Evolutionary conservation across 1,284 basidiomycete genomes (phyloP), one percentile per base, ranked within the genome.

Genomic region (Meira nashicola): DNA sequence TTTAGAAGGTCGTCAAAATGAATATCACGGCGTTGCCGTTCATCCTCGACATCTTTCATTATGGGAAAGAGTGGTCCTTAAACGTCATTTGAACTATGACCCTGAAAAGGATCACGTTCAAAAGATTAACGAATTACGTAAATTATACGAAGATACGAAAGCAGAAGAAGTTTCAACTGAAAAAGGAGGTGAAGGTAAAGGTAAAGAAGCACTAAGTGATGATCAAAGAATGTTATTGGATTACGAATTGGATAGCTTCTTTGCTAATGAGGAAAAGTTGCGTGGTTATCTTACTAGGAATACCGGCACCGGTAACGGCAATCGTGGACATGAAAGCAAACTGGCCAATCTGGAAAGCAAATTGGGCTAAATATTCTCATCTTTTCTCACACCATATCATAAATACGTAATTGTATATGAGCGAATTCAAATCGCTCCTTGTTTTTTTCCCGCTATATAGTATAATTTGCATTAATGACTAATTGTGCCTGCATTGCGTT

Each of bases 21-120:
- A 82, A 47, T 83, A 84, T 78, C 82, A 83, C 74, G 83, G 83
- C 58, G 80, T 83, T 57, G 83, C 83, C 33, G 77, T 84, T 46
- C 81, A 83, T 78, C 82, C 80, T 11, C 76, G 82, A 33, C 83
- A 84, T 74, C 71, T 84, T 12, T 80, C 78, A 38, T 70, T 78
- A 59, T 83, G 71, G 61, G 83, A 83, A 77, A 77, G 77, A 28
- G 71, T 79, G 39, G 78, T 83, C 15, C 77, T 82, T 62, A 82
- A 83, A 75, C 76, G 83, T 15, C 79, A 83, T 70, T 68, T 74
- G 19, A 70, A 80, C 54, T 83, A 84, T 76, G 80, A 84, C 70
- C 79, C 83, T 15, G 81, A 80, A 61, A 77, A 80, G 54, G 83
- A 84, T 75, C 68, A 79, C 38, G 70, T 80, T 68, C 77, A 78